phyloP scores from a whole-genome alignment of 129 eudicot species.

The Flaveria robusta region DNA sequence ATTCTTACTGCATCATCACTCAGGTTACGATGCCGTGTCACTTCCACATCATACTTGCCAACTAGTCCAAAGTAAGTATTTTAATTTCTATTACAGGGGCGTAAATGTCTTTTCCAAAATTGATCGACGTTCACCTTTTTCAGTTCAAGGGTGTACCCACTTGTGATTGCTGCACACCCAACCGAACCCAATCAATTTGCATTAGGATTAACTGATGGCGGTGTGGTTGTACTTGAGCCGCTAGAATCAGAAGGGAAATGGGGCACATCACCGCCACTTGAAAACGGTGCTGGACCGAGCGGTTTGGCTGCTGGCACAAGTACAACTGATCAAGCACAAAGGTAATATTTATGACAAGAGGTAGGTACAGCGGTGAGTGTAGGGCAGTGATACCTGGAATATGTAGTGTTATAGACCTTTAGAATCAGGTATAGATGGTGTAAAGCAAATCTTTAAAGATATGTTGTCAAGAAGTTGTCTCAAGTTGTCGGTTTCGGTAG shows the following conservation, averaged over 20 bases:
- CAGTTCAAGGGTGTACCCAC: slow-evolving; percentile 72
- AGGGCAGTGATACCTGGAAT: slow-evolving; percentile 25
- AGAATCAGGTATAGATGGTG: slow-evolving; percentile 33
- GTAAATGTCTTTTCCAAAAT: not conserved
- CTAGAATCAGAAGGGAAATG: slow-evolving; percentile 87
- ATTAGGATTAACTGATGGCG: slow-evolving; percentile 80
- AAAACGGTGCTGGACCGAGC: slow-evolving; percentile 78
- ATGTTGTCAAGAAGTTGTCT: slow-evolving; percentile 25
- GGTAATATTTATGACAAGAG: slow-evolving; percentile 38
- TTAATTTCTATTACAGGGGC: not conserved
- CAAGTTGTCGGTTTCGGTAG: slow-evolving; percentile 13
- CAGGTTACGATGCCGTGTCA: slow-evolving; percentile 72
- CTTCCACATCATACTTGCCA: slow-evolving; percentile 60
- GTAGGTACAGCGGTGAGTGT: slow-evolving; percentile 35
- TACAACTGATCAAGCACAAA: slow-evolving; percentile 61
- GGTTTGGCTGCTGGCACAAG: slow-evolving; percentile 51
- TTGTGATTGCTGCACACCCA: slow-evolving; percentile 85
- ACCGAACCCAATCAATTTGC: slow-evolving; percentile 80
- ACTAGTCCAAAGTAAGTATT: slow-evolving; percentile 62
- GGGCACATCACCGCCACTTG: slow-evolving; percentile 78
- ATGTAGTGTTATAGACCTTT: slow-evolving; percentile 28
- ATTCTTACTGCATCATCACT: slow-evolving; percentile 76
- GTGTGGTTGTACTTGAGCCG: slow-evolving; percentile 75
- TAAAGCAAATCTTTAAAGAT: slow-evolving; percentile 28
- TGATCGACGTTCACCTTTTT: not conserved